These are phyloP conservation scores for Penicillium atrosanguineum DNA, from an alignment of 495 filamentous ascomycete genomes.

Conservation along the genomic window DNA sequence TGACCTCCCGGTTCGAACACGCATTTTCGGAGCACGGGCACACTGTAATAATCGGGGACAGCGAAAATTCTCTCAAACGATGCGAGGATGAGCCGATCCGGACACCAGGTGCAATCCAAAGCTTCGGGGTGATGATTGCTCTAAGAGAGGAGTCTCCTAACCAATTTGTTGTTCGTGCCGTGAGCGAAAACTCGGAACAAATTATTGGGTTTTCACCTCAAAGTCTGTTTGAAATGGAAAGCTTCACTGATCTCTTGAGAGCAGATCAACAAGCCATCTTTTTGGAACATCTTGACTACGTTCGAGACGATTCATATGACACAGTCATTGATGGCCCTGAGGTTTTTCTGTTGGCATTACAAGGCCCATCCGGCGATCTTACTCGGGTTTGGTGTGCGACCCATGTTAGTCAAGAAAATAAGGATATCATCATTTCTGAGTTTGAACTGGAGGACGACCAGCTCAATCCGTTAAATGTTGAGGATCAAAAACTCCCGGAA, in stretches of 20 bases:
- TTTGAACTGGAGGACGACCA: conserved; percentile 87
- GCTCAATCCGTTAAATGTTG: conserved; percentile 62
- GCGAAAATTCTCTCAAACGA: too few relatives aligned
- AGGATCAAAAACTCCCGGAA: conserved; percentile 53
- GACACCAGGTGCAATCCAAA: conserved; percentile 82
- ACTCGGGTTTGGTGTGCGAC: conserved; percentile 87
- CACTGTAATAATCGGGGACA: too few relatives aligned
- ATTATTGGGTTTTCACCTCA: conserved; percentile 81
- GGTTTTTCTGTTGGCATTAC: conserved; percentile 76
- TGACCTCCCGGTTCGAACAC: too few relatives aligned
- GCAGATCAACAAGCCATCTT: conserved; percentile 82
- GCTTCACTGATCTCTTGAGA: conserved; percentile 75
- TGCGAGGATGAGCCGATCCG: conserved; percentile 96
- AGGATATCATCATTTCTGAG: conserved; percentile 80
- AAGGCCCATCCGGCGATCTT: conserved; percentile 45
- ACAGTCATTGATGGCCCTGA: conserved; percentile 74
- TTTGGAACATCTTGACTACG: conserved; percentile 84
- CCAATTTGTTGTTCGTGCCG: conserved; percentile 68
- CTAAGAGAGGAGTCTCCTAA: conserved; percentile 68
- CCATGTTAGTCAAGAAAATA: conserved; percentile 64
- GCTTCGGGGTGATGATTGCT: conserved; percentile 77
- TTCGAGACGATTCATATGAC: conserved; percentile 69
- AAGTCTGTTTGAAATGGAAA: conserved; percentile 70
- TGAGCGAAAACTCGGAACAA: conserved; percentile 78
- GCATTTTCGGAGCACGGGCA: too few relatives aligned